Conservation (phyloP, 345 rosid species). For the Brassica rapa region DNA sequence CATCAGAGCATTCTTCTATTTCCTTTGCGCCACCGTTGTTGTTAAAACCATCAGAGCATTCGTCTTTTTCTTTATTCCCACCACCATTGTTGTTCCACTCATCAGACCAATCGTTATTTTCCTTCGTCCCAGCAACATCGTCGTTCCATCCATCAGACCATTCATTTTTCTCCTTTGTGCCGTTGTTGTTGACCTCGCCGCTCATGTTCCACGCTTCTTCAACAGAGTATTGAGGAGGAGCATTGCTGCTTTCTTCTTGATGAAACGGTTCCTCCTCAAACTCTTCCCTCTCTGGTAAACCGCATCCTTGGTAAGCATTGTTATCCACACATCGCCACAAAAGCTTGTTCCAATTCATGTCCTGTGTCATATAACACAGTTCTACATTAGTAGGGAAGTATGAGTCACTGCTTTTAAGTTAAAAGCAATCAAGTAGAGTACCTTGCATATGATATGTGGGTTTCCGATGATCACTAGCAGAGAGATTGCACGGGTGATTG, state of each 20-base stretch:
- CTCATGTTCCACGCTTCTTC: constrained; percentile 44
- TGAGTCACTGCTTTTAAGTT: background rate
- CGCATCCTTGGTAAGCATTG: constrained; percentile 72
- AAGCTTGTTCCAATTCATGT: constrained; percentile 68
- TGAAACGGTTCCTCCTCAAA: constrained; percentile 33
- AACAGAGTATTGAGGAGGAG: constrained; percentile 25
- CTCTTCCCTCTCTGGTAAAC: constrained; percentile 64
- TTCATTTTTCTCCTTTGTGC: constrained; percentile 45
- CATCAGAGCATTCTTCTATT: constrained; percentile 66
- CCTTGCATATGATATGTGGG: constrained; percentile 83
- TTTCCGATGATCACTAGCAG: constrained; percentile 75
- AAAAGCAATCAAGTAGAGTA: constrained; percentile 34
- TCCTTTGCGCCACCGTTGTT: background rate
- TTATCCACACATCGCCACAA: constrained; percentile 76
- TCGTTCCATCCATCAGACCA: constrained; percentile 35
- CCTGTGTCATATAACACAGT: constrained; percentile 48
- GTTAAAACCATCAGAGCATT: constrained; percentile 60
- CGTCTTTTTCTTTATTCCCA: constrained; percentile 32
- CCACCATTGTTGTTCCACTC: constrained; percentile 12
- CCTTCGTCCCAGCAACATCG: constrained; percentile 19
- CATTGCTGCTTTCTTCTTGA: constrained; percentile 36
- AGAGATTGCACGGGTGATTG: constrained; percentile 83
- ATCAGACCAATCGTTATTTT: constrained; percentile 67
- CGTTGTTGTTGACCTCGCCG: constrained; percentile 35
- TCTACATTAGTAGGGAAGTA: background rate